Base-by-base conservation (phyloP, 2,329 filamentous ascomycete species). In the Aspergillus sp. region DNA sequence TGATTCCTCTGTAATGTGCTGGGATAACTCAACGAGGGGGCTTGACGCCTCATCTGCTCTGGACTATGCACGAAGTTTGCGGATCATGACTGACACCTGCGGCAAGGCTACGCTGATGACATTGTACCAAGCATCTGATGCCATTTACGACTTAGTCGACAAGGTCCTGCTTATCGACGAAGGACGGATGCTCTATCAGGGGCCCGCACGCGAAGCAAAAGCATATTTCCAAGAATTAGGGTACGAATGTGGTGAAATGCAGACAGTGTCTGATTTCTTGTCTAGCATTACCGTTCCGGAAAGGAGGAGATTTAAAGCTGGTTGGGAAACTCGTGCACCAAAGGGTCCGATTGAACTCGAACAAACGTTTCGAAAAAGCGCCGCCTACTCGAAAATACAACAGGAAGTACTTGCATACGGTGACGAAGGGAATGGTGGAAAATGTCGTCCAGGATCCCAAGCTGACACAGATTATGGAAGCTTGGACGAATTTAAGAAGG, bases 1-100 rank as follows among this genome's bases (percentile, higher is more conserved):
- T 1, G 86, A 88, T 68, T 84, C 85, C 0, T 85, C 87, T 0
- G 85, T 91, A 2, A 84, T 86, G 42, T 86, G 85, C 56, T 91
- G 88, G 87, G 89, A 92, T 64, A 91, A 91, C 67, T 87, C 84
- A 0, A 91, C 89, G 0, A 79, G 89, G 43, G 89, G 89, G 6
- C 78, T 91, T 0, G 89, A 92, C 64, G 86, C 88, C 0, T 88
- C 85, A 0, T 90, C 88, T 0, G 89, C 89, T 1, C 78, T 91
- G 4, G 88, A 91, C 64, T 91, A 89, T 64, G 86, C 85, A 2
- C 85, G 85, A 44, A 85, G 83, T 18, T 74, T 88, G 7, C 80
- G 85, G 13, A 81, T 85, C 52, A 88, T 91, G 83, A 91, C 89
- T 0, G 86, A 90, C 55, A 84, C 90, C 34, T 85, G 81, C 62